These are phyloP conservation scores for Penicillium sp. DNA, from an alignment of 2,329 filamentous ascomycete genomes.

Conservation along the genomic window DNA sequence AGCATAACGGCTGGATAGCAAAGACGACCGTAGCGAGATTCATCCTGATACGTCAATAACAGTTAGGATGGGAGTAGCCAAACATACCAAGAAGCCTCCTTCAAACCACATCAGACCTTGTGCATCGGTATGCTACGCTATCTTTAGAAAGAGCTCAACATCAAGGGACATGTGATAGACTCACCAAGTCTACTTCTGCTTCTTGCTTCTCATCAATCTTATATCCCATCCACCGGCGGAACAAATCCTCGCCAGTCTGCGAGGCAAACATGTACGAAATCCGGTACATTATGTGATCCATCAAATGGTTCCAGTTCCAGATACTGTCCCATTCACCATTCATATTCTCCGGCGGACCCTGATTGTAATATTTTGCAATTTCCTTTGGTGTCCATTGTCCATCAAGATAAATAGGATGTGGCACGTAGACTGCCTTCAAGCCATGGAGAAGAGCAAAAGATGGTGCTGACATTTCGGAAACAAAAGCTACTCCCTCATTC, in stretches of 20 bases:
- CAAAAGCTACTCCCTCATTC: neutral
- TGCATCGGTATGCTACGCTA: too few species aligned
- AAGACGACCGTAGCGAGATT: too few species aligned
- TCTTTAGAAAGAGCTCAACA: too few species aligned
- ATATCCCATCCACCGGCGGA: conserved; percentile 5
- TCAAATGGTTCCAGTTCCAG: conserved; percentile 21
- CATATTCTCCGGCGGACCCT: conserved; percentile 17
- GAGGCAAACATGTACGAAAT: conserved; percentile 5
- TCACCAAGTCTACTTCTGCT: too few species aligned
- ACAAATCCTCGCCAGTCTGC: conserved; percentile 4
- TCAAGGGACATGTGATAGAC: too few species aligned
- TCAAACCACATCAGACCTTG: too few species aligned
- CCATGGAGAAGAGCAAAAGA: conserved; percentile 4
- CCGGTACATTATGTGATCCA: conserved; percentile 6
- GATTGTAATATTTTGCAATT: conserved; percentile 30
- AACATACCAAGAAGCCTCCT: too few species aligned
- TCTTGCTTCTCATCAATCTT: neutral
- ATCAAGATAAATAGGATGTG: conserved; percentile 65
- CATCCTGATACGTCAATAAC: too few species aligned
- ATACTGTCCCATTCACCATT: conserved; percentile 29
- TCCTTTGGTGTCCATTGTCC: conserved; percentile 54
- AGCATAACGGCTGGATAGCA: too few species aligned
- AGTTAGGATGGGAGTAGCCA: too few species aligned
- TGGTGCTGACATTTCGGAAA: conserved; percentile 4
- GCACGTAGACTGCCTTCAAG: conserved; percentile 6